Evolutionary conservation across 2,329 filamentous ascomycete genomes (phyloP).

Genomic region (Mycosphaerella sp.): DNA sequence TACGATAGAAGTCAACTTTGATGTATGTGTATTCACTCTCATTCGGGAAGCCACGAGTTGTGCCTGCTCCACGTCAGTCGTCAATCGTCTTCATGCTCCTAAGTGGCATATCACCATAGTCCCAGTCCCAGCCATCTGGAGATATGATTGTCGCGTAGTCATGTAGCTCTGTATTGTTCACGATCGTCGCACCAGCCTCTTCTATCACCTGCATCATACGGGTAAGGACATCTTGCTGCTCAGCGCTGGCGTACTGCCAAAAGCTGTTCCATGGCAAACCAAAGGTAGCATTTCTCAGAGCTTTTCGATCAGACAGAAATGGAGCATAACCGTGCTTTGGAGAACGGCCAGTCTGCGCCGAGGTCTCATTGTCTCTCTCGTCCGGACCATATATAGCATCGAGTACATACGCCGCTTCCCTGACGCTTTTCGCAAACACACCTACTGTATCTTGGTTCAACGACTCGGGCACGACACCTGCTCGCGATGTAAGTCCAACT

Average conservation of each 20-base stretch:
- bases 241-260: constrained; percentile 56
- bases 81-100: constrained; percentile 29
- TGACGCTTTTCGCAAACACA: constrained; percentile 59
- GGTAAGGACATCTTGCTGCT: constrained; percentile 52
- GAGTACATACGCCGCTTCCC: constrained; percentile 61
- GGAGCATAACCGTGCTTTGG: constrained; percentile 53
- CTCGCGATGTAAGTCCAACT: constrained; percentile 62
- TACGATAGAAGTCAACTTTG: constrained; percentile 65
- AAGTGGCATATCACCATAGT: constrained; percentile 28
- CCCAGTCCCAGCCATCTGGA: constrained; percentile 66
- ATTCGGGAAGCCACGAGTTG: constrained; percentile 57
- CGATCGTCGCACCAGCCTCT: constrained; percentile 57
- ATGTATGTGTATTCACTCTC: constrained; percentile 68
- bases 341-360: constrained; percentile 50
- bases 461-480: constrained; percentile 55
- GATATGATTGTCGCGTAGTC: constrained; percentile 57
- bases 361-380: constrained; percentile 58
- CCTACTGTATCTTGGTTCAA: constrained; percentile 65
- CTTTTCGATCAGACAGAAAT: constrained; percentile 49
- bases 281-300: constrained; percentile 58
- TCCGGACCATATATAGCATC: constrained; percentile 65
- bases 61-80: constrained; percentile 44
- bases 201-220: constrained; percentile 49
- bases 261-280: constrained; percentile 67
- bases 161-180: constrained; percentile 65